Evolutionary conservation across 2,329 filamentous ascomycete genomes (phyloP), one percentile per base, ranked within the genome.

Genomic region (Corynespora cassiicola): DNA sequence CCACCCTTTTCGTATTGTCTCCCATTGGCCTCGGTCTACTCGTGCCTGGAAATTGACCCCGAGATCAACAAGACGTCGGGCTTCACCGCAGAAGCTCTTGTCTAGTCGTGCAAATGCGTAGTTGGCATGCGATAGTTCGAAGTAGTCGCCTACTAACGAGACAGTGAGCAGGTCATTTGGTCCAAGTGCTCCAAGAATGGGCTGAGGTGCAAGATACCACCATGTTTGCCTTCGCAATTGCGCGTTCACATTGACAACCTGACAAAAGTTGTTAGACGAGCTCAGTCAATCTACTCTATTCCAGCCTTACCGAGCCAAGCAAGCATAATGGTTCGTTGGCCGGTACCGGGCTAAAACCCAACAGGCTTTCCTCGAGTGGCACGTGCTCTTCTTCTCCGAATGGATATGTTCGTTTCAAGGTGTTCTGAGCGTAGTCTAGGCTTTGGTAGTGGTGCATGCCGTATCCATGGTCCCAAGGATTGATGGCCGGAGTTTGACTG

Each of bases 171-270:
- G 12, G 16, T 26, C 12, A 10, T 23, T 12, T 18, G 25, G 5
- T 29, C 4, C 15, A 11, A n/a, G 16, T 30, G 25, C 6, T 28
- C 6, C 17, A 36, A 18, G 18, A 18, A n/a, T 3, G 11, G 33
- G 28, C 16, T 16, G 19, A 14, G 19, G n/a, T 11, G 15, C 7
- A 16, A 36, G 12, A 18, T 21, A 31, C 12, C 18, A 32, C 2
- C 20, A 11, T 21, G 15, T 24, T 19, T 31, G 6, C 23, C 21
- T 19, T 26, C 21, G 23, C n/a, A 27, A 21, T 16, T 37, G 39
- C 18, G 39, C 39, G 14, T 36, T 36, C 26, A 42, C 39, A 12
- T 36, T 24, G 26, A 37, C 17, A 19, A 42, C 22, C 39, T 42
- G 11, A 24, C 25, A 18, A 16, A 24, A 33, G 16, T n/a, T n/a